Evolutionary conservation across 306 rosid species (phyloP).

Genomic region (Castanea crenata): DNA sequence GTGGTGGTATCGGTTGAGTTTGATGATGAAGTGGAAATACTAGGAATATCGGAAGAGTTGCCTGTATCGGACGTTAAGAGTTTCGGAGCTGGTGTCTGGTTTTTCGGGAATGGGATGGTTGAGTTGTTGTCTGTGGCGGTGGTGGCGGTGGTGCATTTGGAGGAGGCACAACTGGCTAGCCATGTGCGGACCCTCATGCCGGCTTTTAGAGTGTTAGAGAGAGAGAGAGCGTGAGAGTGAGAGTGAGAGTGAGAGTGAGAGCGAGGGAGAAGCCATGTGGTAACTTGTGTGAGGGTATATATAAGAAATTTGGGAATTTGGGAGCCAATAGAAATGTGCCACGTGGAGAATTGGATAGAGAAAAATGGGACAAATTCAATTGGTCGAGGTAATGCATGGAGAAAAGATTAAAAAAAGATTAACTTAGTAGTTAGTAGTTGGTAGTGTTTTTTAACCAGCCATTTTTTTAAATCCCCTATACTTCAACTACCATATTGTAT

Average conservation of each 20-base stretch:
- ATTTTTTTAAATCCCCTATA: too few relatives aligned
- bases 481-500: too few relatives aligned
- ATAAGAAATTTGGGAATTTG: not conserved
- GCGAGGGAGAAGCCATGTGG: not conserved
- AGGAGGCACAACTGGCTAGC: constrained; percentile 36
- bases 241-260: not conserved
- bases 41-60: constrained; percentile 29
- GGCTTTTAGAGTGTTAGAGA: not conserved
- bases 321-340: not conserved
- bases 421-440: too few relatives aligned
- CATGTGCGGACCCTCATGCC: constrained; percentile 41
- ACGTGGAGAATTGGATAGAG: not conserved
- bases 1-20: constrained; percentile 28
- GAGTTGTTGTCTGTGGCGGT: constrained; percentile 23
- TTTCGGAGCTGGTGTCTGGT: not conserved
- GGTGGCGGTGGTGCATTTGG: constrained; percentile 15
- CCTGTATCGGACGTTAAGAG: constrained; percentile 26
- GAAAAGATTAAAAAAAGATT: too few relatives aligned
- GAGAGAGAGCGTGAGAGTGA: too few relatives aligned
- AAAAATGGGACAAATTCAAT: not conserved
- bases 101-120: constrained; percentile 18
- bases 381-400: not conserved
- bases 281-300: not conserved
- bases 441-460: too few relatives aligned
- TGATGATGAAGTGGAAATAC: constrained; percentile 4